A percentile compares a stretch with the other conserved stretches of the same genome.
Evolutionary conservation across 2,329 filamentous ascomycete species (phyloP).

Genomic region (Chalara sp.): DNA sequence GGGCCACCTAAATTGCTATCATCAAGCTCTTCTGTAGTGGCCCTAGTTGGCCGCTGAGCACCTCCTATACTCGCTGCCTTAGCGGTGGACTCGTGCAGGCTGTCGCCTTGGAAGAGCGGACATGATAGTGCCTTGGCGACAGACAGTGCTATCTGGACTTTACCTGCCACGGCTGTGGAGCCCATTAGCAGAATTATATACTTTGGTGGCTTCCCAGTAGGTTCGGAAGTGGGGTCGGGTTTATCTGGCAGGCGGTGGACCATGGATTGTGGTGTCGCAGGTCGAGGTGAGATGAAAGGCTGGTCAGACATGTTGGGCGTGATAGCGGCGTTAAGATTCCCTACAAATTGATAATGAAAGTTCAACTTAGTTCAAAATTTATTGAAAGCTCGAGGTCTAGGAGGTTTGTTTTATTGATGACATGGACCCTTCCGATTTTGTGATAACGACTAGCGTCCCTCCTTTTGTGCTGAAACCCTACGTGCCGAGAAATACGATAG

Average conservation of each 20-base stretch:
- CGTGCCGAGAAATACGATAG: too few species aligned
- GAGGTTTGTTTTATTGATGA: too few species aligned
- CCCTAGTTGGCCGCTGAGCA: neutral
- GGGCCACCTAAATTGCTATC: neutral
- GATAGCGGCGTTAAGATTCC: too few species aligned
- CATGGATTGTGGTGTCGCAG: conserved; percentile 19
- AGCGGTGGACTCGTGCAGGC: conserved; percentile 24
- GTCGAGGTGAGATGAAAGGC: conserved; percentile 1
- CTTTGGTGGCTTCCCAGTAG: conserved; percentile 14
- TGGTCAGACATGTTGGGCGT: too few species aligned
- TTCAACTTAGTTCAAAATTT: too few species aligned
- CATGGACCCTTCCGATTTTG: too few species aligned
- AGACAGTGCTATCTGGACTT: conserved; percentile 23
- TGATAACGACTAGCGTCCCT: too few species aligned
- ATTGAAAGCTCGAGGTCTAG: too few species aligned
- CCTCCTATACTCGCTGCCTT: conserved; percentile 23
- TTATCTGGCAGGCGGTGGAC: conserved; percentile 23
- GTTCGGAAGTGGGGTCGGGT: conserved; percentile 3
- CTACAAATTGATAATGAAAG: too few species aligned
- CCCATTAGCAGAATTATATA: conserved; percentile 24
- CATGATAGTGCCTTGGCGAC: conserved; percentile 22
- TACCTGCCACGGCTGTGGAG: conserved; percentile 22
- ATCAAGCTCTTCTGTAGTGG: too few species aligned
- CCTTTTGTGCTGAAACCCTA: too few species aligned
- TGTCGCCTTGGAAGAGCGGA: conserved; percentile 25